Evolutionary conservation across 805 yeast species (phyloP).

Genomic region (Candida pini): DNA sequence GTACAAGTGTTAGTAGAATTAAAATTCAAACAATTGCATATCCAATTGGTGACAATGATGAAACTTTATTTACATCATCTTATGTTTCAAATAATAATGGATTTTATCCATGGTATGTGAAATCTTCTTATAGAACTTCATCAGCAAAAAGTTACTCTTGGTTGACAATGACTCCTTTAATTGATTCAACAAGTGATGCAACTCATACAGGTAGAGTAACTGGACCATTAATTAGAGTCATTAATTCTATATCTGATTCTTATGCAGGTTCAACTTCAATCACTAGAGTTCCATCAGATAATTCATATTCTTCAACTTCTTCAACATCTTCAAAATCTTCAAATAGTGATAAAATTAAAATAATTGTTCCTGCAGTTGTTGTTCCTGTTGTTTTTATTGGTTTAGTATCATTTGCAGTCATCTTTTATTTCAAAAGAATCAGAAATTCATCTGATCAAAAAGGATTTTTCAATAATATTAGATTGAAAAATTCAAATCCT

Average conservation of each 20-base stretch:
- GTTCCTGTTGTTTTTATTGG: constrained; percentile 34
- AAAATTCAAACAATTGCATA: constrained; percentile 29
- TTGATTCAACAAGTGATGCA: constrained; percentile 30
- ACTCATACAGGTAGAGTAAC: constrained; percentile 31
- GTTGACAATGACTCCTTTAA: constrained; percentile 34
- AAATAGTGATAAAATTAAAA: constrained; percentile 20
- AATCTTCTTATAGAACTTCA: constrained; percentile 21
- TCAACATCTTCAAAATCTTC: constrained; percentile 6
- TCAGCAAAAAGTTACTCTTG: constrained; percentile 31
- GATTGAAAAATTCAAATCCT: constrained; percentile 7
- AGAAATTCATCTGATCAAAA: constrained; percentile 9
- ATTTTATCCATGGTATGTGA: constrained; percentile 32
- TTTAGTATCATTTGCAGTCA: constrained; percentile 25
- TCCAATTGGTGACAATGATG: constrained; percentile 30
- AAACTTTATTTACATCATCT: constrained; percentile 29
- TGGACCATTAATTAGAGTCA: constrained; percentile 37
- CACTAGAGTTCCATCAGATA: constrained; percentile 36
- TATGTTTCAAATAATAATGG: constrained; percentile 34
- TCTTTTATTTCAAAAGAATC: constrained; percentile 27
- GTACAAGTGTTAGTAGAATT: constrained; percentile 31
- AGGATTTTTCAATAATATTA: constrained; percentile 14
- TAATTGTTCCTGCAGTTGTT: constrained; percentile 38
- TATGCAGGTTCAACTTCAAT: constrained; percentile 28
- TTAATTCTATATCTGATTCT: constrained; percentile 18
- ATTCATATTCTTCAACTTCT: constrained; percentile 19